Base-by-base conservation (phyloP, 2,329 filamentous ascomycete species). In the Cladosporium sp. region DNA sequence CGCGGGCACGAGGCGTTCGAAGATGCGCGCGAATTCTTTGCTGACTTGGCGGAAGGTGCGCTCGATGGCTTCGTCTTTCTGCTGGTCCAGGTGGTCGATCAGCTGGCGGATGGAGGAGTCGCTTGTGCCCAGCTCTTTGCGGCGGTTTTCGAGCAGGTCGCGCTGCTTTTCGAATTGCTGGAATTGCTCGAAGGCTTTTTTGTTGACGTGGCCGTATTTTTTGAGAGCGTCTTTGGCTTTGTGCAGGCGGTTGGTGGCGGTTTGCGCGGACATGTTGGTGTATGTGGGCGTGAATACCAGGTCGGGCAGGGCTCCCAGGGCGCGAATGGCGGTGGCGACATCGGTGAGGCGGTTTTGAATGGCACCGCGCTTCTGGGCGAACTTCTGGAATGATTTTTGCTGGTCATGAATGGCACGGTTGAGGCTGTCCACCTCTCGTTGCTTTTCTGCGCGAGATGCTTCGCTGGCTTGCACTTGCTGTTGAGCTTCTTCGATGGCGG, bases 121-220 rank as follows among this genome's bases (percentile, higher is more conserved):
- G 2, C 88, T 92, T 12, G 83, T 84, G 61, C 96, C 89, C 9
- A 99, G 82, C 67, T 97, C 93, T 61, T 85, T 82, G 43, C 92
- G 83, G 59, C 93, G 86, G 64, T 88, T 86, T 43, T 88, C 87
- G 15, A 99, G 78, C 18, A 86, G 86, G 55, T 96, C 91, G 51
- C 95, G 86, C 70, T 96, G 89, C 44, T 85, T 87, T 7, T 92
- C 96, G 68, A 97, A 99, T 72, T 85, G 95, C 73, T 92, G 95
- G 75, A 97, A 99, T 69, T 99, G 93, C 71, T 99, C 95, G 66
- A 97, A 96, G 0, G 93, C 93, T 73, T 99, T 97, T 74, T 97
- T 99, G 80, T 99, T 99, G 73, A 99, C 91, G 63, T 96, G 89
- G 50, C 90, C 89, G 73, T 93, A 97, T 68, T 96, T 96, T 73